Conservation (phyloP, 1,284 basidiomycete species). For the Leccinum proliferum region DNA sequence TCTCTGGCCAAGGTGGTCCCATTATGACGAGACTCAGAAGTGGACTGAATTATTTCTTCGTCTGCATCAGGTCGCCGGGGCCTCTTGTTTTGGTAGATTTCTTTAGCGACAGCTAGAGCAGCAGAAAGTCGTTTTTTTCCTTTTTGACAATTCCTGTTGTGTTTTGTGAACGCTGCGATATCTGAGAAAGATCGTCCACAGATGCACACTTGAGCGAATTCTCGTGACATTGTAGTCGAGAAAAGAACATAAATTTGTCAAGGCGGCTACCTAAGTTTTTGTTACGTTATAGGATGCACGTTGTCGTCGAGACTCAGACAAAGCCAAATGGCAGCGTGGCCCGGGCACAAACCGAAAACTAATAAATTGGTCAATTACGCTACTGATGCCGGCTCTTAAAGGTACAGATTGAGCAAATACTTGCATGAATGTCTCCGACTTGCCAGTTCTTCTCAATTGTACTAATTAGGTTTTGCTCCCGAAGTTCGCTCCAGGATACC, state of each 20-base stretch:
- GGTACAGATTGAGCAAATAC: not conserved
- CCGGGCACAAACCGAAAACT: not conserved
- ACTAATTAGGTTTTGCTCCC: too few species aligned
- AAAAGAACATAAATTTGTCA: not conserved
- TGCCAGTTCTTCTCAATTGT: too few species aligned
- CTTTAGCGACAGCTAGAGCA: not conserved
- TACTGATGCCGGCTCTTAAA: not conserved
- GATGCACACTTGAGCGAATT: not conserved
- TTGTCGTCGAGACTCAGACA: not conserved
- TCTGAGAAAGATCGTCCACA: not conserved
- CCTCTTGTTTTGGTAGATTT: not conserved
- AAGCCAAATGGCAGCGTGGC: not conserved
- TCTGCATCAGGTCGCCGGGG: not conserved
- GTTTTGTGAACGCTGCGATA: not conserved
- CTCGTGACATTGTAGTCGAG: not conserved
- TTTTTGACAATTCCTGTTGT: not conserved
- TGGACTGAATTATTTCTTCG: not conserved
- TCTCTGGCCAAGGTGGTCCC: too few species aligned
- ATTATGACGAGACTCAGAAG: not conserved
- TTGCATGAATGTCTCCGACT: not conserved
- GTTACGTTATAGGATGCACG: not conserved
- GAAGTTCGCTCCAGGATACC: too few species aligned
- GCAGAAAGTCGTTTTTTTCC: not conserved
- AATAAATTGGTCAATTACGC: not conserved
- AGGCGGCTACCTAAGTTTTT: not conserved